A percentile compares a stretch with the other conserved stretches of the same genome.
phyloP scores from a whole-genome alignment of 179 eudicot genomes.

The Beta corolliflora region DNA sequence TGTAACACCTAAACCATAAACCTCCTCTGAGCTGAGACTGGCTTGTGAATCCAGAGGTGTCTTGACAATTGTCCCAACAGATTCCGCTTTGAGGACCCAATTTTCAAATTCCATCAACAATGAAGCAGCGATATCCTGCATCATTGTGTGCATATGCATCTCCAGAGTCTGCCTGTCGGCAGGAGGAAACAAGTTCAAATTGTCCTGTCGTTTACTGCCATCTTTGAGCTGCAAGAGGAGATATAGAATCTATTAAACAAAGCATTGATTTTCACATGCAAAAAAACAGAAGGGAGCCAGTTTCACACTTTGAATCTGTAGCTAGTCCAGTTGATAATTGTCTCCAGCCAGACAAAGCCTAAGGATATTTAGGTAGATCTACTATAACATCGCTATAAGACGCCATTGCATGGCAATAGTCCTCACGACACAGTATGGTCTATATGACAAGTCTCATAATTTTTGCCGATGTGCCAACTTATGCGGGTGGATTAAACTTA shows the following conservation, averaged over 20 bases:
- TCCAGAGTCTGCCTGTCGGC: conserved; percentile 87
- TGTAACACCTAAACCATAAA: conserved; percentile 87
- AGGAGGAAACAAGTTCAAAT: conserved; percentile 81
- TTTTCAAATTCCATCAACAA: conserved; percentile 96
- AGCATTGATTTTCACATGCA: not conserved
- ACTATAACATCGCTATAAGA: not conserved
- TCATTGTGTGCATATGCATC: conserved; percentile 90
- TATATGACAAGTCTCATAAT: not conserved
- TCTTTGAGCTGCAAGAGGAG: conserved; percentile 68
- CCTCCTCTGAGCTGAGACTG: conserved; percentile 99
- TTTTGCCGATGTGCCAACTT: not conserved
- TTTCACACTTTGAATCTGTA: not conserved
- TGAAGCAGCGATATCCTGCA: conserved; percentile 99
- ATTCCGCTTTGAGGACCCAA: conserved; percentile 89
- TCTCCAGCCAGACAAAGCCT: too few species aligned
- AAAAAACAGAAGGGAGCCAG: not conserved
- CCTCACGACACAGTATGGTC: not conserved
- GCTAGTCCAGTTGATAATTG: not conserved
- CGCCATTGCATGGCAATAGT: not conserved
- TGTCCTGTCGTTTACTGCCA: conserved; percentile 60
- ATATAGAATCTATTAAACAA: conserved; percentile 4
- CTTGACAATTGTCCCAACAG: conserved; percentile 92
- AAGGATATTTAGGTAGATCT: not conserved
- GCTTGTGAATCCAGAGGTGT: conserved; percentile 99
- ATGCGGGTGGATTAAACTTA: not conserved